phyloP scores from a whole-genome alignment of 176 grass and related monocot species.

The Guadua angustifolia region DNA sequence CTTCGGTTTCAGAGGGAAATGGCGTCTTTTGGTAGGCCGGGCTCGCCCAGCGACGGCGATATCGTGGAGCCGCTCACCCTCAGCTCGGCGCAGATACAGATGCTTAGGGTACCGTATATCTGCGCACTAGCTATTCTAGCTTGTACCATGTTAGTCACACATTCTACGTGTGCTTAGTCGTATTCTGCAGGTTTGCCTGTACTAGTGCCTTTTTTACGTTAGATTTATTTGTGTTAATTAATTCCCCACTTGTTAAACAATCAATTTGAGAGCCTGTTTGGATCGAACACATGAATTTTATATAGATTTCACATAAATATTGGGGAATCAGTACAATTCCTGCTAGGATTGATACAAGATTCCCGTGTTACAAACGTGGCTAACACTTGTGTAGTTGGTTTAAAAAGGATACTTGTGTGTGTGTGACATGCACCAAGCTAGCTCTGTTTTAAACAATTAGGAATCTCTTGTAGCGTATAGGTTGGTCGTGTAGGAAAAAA shows the following conservation, averaged over 20 bases:
- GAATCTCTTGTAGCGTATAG: no score
- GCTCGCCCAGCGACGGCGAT: not conserved
- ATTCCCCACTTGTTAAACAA: not conserved
- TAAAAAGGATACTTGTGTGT: no score
- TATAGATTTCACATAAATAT: not conserved
- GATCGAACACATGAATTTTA: not conserved
- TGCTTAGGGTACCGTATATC: not conserved
- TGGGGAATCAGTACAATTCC: not conserved
- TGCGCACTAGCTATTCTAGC: not conserved
- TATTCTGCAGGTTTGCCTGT: not conserved
- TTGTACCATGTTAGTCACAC: not conserved
- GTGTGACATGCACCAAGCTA: no score
- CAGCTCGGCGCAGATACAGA: not conserved
- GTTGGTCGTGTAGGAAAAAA: no score
- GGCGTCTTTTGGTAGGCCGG: not conserved
- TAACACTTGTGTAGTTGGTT: not conserved
- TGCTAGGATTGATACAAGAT: not conserved
- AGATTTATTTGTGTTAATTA: not conserved
- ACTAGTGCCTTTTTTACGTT: not conserved
- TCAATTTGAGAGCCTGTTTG: not conserved
- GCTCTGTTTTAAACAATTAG: no score
- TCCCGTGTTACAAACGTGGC: not conserved
- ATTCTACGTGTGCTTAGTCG: not conserved
- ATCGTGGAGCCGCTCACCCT: not conserved
- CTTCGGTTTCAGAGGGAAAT: not conserved